Base-by-base conservation (phyloP, 1,284 basidiomycete species). In the Hortiboletus rubellus region DNA sequence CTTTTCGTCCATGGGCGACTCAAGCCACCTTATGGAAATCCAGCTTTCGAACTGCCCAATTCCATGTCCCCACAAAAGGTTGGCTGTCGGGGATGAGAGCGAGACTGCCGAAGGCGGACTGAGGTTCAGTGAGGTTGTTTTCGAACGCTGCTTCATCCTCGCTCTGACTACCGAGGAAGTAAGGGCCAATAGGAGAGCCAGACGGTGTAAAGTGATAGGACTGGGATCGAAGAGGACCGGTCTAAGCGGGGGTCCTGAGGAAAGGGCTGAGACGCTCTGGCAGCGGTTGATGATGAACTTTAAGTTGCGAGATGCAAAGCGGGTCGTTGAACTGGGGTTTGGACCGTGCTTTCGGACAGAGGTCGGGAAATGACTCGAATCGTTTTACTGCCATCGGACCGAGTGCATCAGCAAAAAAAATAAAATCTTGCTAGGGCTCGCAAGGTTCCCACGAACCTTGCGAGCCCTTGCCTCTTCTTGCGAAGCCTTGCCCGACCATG, bases 151-250 rank as follows among this genome's bases (percentile, higher is more conserved):
- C 67, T 11, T 60, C 65, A 42, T 64, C 65, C 43, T 72, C 52
- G 42, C 58, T 53, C 33, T 67, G 57, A 59, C 31, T 67, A 65
- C 54, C 53, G 27, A 52, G 46, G 14, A 40, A 55, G 38, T 72
- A 71, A 8, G 73, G 74, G 17, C 66, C 59, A 12, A 70, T 68
- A 31, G 78, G 80, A 10, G 81, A 80, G 52, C 69, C 70, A 2
- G 82, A 74, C 18, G 82, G 70, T n/a, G 82, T 79, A 63, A 85
- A 83, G 24, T 78, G 79, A 67, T 83, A 86, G 3, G 86, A 87
- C 37, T 91, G 75, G 0, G 89, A 88, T 40, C 89, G 79, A 10
- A 89, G 89, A 43, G 88, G 87, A 18, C 89, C 89, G 7, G 87
- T 89, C 47, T 88, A 79, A 48, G 76, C 22, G 22, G 22, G 3